Conservation (phyloP, 441 rosid genomes). For the Adansonia grandidieri region DNA sequence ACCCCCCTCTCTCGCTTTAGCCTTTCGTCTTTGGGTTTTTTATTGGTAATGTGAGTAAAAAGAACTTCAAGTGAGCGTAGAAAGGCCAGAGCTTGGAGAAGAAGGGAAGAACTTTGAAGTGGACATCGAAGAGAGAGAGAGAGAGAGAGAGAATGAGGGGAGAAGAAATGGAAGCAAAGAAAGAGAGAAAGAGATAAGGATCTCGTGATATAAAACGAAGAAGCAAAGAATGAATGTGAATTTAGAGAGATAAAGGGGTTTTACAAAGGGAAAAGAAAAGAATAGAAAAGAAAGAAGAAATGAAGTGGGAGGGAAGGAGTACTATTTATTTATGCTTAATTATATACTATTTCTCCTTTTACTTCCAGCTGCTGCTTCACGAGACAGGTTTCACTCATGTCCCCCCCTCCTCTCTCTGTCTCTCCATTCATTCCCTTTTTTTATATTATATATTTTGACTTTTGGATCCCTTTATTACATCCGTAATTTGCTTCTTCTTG, state of each 20-base stretch:
- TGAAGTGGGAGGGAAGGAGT: not conserved
- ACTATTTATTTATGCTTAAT: constrained; percentile 26
- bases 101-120: constrained; percentile 37
- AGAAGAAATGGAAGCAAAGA: constrained; percentile 22
- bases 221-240: constrained; percentile 75
- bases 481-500: no score
- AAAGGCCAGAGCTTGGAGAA: constrained; percentile 23
- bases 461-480: no score
- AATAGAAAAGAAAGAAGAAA: constrained; percentile 25
- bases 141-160: constrained; percentile 20
- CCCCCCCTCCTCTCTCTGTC: not conserved
- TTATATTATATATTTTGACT: not conserved
- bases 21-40: not conserved
- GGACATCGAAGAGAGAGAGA: constrained; percentile 28
- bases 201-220: constrained; percentile 73
- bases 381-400: constrained; percentile 37
- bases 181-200: constrained; percentile 48
- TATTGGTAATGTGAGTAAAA: constrained; percentile 41
- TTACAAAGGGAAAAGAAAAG: constrained; percentile 22
- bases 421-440: not conserved
- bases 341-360: not conserved
- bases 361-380: constrained; percentile 48
- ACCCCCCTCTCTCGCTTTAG: not conserved
- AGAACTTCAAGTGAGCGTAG: constrained; percentile 18
- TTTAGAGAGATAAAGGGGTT: constrained; percentile 25